Conservation (phyloP, 768 basidiomycete species). For the Lentinula sp. region DNA sequence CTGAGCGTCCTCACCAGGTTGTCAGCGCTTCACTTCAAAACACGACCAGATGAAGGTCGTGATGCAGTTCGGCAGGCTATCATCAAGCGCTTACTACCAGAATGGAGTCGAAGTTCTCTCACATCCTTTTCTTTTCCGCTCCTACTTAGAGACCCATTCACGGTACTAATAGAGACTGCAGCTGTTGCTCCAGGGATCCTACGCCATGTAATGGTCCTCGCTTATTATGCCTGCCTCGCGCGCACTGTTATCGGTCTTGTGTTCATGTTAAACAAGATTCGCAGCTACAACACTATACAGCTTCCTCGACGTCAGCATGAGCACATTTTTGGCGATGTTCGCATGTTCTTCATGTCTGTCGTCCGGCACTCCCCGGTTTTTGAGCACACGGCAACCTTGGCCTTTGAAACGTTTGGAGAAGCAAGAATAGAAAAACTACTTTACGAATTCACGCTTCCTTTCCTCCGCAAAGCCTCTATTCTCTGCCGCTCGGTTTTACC, state of each 20-base stretch:
- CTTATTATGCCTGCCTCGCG: conserved; percentile 87
- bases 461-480: conserved; percentile 83
- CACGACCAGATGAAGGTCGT: conserved; percentile 64
- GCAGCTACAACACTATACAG: conserved; percentile 45
- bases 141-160: conserved; percentile 85
- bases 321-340: conserved; percentile 76
- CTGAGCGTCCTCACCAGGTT: conserved; percentile 64
- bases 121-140: conserved; percentile 82
- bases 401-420: conserved; percentile 77
- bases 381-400: conserved; percentile 76
- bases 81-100: conserved; percentile 83
- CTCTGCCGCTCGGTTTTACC: conserved; percentile 74
- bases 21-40: conserved; percentile 62
- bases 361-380: conserved; percentile 85
- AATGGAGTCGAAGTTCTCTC: conserved; percentile 85
- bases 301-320: conserved; percentile 46
- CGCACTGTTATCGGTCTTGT: conserved; percentile 82
- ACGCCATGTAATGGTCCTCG: conserved; percentile 79
- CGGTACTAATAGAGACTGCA: conserved; percentile 84
- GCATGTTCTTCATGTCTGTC: conserved; percentile 88
- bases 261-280: conserved; percentile 71
- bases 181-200: conserved; percentile 87
- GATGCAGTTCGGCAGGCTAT: conserved; percentile 79
- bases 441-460: conserved; percentile 86
- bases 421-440: conserved; percentile 80